These are phyloP conservation scores for Cryphonectria radicalis DNA, from an alignment of 2,329 filamentous ascomycete species.

Conservation along the genomic window DNA sequence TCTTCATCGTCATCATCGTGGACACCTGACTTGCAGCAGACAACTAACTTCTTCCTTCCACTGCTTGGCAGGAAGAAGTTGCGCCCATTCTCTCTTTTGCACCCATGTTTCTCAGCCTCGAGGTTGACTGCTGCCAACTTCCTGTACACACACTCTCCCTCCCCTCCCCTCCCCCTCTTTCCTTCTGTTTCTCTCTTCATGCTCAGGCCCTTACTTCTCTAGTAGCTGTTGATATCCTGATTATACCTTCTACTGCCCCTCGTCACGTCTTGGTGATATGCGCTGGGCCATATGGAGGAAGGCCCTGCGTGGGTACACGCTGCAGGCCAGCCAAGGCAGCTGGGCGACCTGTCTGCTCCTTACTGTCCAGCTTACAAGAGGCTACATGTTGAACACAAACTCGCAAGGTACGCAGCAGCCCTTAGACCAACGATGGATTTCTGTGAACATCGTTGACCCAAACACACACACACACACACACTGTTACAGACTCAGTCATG, in stretches of 20 bases:
- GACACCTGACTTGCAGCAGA: background rate
- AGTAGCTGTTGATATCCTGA: background rate
- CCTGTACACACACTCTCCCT: too few relatives aligned
- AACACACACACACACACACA: background rate
- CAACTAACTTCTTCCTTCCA: background rate
- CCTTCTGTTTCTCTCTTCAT: too few relatives aligned
- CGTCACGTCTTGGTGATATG: background rate
- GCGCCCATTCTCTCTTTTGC: too few relatives aligned
- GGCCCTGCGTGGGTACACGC: background rate
- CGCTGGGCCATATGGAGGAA: background rate
- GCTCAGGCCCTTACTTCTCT: too few relatives aligned
- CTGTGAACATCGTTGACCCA: constrained; percentile 1
- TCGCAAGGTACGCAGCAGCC: constrained; percentile 8
- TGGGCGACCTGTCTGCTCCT: constrained; percentile 9
- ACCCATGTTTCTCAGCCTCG: too few relatives aligned
- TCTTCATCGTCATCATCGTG: background rate
- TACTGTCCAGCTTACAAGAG: background rate
- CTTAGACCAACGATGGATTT: background rate
- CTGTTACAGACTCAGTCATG: constrained; percentile 53
- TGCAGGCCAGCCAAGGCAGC: background rate
- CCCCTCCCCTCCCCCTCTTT: too few relatives aligned
- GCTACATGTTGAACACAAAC: constrained; percentile 16
- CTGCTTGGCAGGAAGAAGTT: too few relatives aligned
- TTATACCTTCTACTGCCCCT: background rate
- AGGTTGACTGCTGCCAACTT: too few relatives aligned